Base-by-base conservation (phyloP, 495 filamentous ascomycete genomes). In the Melanomma pulvis-pyrius region DNA sequence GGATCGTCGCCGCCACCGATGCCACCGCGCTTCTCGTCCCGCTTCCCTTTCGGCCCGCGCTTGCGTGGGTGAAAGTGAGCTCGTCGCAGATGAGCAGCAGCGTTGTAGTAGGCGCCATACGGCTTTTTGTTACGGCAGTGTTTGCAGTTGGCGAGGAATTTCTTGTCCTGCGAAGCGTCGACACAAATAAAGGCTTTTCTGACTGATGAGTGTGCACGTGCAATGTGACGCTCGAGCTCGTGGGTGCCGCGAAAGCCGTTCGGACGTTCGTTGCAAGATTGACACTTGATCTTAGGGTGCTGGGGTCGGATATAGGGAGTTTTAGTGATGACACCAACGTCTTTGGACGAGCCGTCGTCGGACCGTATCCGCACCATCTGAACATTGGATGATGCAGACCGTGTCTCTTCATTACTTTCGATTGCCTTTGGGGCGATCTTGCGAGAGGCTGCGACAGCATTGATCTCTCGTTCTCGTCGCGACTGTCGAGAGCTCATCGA, bases 41-140 rank as follows among this genome's bases (percentile, higher is more conserved):
- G 79, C 47, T 83, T 84, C 8, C 82, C 79, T 55, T 79, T 79
- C 2, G 81, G 76, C 2, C 82, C 83, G n/a, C 82, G 80, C 66
- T 84, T 82, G 49, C 82, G 82, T 0, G 85, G 86, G 61, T 86
- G 83, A 81, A 97, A 98, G 74, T 98, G 94, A 17, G 90, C 90
- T 21, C 94, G 86, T 21, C 93, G 86, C 15, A 98, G 82, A 74
- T 97, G 94, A 0, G 93, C 93, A 1, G 93, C 92, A 1, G 93
- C 93, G 69, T 98, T 98, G 74, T 98, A 97, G 76, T 98, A 96
- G 24, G 90, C 91, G 3, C 89, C 89, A 71, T 98, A 98, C 59
- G 81, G 82, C 79, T 97, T 97, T 52, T 82, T 78, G 25, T 83
- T 84, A 11, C 82, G 83, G 66, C 94, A 98, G 41, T 90, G 86